Percentiles rank a stretch among this genome's conserved stretches.
phyloP scores from a whole-genome alignment of 495 filamentous ascomycete genomes.

The Annulohypoxylon maeteangense region DNA sequence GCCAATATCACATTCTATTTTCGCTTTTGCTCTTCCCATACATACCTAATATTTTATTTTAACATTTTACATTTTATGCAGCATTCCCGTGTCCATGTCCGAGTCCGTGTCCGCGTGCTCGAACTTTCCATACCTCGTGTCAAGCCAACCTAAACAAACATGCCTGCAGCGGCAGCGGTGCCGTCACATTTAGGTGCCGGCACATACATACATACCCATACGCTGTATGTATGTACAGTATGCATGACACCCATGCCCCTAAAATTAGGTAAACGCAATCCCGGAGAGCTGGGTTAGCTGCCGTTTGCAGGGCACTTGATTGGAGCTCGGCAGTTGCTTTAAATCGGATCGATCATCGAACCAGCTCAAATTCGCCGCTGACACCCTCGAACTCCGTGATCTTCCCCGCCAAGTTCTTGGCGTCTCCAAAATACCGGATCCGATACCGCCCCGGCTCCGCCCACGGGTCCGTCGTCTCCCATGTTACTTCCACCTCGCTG shows the following conservation, averaged over 20 bases:
- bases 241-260: background rate
- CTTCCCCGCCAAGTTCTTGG: slow-evolving; percentile 73
- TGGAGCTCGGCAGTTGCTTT: background rate
- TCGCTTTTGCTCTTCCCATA: background rate
- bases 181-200: slow-evolving; percentile 1
- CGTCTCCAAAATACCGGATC: slow-evolving; percentile 86
- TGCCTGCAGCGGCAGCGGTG: no score
- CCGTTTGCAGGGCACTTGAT: background rate
- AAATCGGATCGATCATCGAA: slow-evolving; percentile 3
- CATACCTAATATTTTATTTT: background rate
- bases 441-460: slow-evolving; percentile 74
- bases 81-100: background rate
- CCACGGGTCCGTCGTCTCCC: slow-evolving; percentile 75
- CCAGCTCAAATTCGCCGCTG: slow-evolving; percentile 68
- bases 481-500: slow-evolving; percentile 81
- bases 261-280: slow-evolving; percentile 3
- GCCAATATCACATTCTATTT: background rate
- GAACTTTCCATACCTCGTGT: slow-evolving; percentile 6
- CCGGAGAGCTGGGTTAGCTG: background rate
- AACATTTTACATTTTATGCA: background rate
- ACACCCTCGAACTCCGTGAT: slow-evolving; percentile 81
- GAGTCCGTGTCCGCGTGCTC: background rate
- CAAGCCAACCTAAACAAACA: no score
- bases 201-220: no score
- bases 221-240: background rate